phyloP scores from a whole-genome alignment of 1,284 basidiomycete species.

The Ceratorhiza oryzae-sativae region DNA sequence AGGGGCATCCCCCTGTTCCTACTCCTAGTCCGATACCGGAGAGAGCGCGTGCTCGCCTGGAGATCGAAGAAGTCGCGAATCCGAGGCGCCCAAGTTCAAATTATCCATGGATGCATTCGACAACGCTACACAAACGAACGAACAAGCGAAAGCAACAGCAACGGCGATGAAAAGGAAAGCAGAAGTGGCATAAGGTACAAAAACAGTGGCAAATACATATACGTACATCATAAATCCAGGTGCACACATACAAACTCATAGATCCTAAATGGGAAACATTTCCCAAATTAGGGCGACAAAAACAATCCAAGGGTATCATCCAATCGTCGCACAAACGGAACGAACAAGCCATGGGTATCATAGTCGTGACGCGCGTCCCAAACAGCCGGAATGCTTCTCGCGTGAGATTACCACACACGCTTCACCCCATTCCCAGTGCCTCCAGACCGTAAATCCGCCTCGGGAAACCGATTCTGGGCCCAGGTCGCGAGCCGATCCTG shows the following conservation, averaged over 20 bases:
- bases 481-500: constrained; percentile 35
- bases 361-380: neutral
- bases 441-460: constrained; percentile 35
- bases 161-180: neutral
- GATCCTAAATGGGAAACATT: constrained; percentile 31
- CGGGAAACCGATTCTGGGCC: constrained; percentile 39
- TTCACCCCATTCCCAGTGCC: constrained; percentile 20
- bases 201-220: constrained; percentile 33
- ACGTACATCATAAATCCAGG: constrained; percentile 19
- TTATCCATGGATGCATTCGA: constrained; percentile 4
- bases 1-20: constrained; percentile 26
- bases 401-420: constrained; percentile 36
- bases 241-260: constrained; percentile 33
- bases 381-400: constrained; percentile 1
- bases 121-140: neutral
- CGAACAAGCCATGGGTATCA: constrained; percentile 13
- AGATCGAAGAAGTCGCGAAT: constrained; percentile 17
- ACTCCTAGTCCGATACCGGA: constrained; percentile 26
- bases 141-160: constrained; percentile 5
- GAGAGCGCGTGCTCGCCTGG: constrained; percentile 20
- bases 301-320: constrained; percentile 31
- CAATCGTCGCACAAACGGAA: constrained; percentile 30
- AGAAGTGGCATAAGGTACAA: neutral
- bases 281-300: constrained; percentile 35
- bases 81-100: constrained; percentile 10